These are phyloP conservation scores for Dovyalis caffra DNA, from an alignment of 345 rosid genomes.

Conservation along the genomic window DNA sequence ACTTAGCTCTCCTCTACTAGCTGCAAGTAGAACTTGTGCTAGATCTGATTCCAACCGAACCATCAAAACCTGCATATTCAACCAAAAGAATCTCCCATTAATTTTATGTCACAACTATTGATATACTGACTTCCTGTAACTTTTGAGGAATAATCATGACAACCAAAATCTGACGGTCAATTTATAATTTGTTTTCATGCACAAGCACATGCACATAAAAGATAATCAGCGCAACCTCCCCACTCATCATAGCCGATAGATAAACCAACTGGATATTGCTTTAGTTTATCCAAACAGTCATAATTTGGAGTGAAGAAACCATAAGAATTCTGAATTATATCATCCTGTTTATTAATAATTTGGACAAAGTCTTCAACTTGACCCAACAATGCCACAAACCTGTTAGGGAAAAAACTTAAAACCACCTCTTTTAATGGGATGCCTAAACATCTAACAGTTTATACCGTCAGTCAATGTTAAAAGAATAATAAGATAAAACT, in stretches of 20 bases:
- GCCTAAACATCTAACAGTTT: no score
- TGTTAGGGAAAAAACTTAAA: no score
- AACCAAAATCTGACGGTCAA: not conserved
- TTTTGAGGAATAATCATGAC: not conserved
- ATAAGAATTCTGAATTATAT: no score
- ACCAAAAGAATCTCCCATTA: not conserved
- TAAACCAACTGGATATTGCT: not conserved
- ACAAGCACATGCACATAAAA: no score
- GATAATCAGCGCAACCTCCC: not conserved
- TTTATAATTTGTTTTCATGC: not conserved
- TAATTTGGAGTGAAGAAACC: not conserved
- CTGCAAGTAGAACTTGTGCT: constrained; percentile 75
- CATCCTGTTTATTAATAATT: no score
- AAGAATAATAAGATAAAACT: no score
- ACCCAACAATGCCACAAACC: no score
- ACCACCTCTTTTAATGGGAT: no score
- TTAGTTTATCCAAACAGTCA: not conserved
- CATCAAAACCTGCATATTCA: constrained; percentile 65
- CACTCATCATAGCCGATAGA: not conserved
- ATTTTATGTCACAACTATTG: not conserved
- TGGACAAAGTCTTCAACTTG: no score
- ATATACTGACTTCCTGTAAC: not conserved
- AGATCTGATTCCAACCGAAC: constrained; percentile 82
- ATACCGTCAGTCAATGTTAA: no score
- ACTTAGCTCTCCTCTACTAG: constrained; percentile 69